phyloP scores from a whole-genome alignment of 2,329 filamentous ascomycete species.

The Zymoseptoria ardabiliae region DNA sequence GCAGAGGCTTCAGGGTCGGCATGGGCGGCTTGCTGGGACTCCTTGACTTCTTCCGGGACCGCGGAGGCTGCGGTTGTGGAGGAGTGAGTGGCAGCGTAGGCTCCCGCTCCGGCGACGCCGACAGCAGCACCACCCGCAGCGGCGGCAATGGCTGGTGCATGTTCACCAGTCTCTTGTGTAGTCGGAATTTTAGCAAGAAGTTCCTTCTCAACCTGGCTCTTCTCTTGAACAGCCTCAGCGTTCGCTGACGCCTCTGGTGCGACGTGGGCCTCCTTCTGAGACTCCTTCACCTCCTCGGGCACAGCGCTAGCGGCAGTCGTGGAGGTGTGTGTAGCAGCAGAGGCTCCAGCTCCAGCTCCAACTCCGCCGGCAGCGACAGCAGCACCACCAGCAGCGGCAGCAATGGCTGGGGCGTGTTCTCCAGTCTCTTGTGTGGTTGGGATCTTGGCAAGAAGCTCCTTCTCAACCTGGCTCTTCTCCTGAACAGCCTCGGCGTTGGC shows the following conservation, averaged over 20 bases:
- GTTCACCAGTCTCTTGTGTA: constrained; percentile 36
- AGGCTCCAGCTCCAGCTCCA: not conserved
- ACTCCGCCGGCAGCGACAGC: constrained; percentile 20
- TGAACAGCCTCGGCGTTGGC: constrained; percentile 61
- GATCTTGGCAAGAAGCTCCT: constrained; percentile 61
- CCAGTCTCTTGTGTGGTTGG: constrained; percentile 35
- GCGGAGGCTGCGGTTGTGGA: not conserved
- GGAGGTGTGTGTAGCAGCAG: constrained; percentile 1
- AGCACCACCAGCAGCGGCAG: constrained; percentile 31
- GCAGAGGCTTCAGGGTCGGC: constrained; percentile 63
- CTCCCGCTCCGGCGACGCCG: constrained; percentile 4
- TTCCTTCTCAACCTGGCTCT: constrained; percentile 67
- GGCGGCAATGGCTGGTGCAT: constrained; percentile 36
- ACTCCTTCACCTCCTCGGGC: constrained; percentile 23
- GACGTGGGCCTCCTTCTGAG: constrained; percentile 30
- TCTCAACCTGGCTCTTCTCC: constrained; percentile 68
- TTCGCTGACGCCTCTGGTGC: constrained; percentile 66
- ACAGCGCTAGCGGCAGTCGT: constrained; percentile 15
- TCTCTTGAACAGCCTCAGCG: constrained; percentile 63
- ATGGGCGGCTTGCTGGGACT: constrained; percentile 25
- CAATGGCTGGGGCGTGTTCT: constrained; percentile 37
- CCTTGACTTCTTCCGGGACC: constrained; percentile 24
- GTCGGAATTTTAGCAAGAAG: constrained; percentile 54
- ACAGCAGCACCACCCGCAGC: constrained; percentile 31
- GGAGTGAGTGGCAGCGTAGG: not conserved